phyloP scores from a whole-genome alignment of 192 early-diverging fungal species.

The Dissophora globulifera region DNA sequence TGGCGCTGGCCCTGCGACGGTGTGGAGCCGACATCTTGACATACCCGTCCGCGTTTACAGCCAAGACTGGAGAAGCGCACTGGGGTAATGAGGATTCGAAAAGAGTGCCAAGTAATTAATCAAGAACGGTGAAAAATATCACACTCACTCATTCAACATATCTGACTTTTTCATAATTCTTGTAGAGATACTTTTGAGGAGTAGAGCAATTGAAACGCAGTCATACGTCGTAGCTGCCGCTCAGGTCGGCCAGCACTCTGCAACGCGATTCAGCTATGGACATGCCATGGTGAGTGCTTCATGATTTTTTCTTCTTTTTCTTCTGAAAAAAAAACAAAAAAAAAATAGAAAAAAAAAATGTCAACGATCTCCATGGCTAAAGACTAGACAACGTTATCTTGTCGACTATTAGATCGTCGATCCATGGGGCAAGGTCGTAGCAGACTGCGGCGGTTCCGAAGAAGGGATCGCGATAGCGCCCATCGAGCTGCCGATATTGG shows the following conservation, averaged over 20 bases:
- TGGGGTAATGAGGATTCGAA: too few species aligned
- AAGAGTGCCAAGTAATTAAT: too few species aligned
- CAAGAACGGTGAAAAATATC: too few species aligned
- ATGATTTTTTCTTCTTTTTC: too few species aligned
- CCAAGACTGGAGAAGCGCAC: slow-evolving; percentile 83
- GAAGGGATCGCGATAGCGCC: slow-evolving; percentile 73
- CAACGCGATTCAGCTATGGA: slow-evolving; percentile 78
- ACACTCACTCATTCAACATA: too few species aligned
- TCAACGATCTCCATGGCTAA: too few species aligned
- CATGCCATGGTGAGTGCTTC: slow-evolving; percentile 72
- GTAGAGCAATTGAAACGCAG: slow-evolving; percentile 88
- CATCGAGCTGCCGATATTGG: slow-evolving; percentile 71
- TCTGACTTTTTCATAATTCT: too few species aligned
- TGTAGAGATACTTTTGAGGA: slow-evolving; percentile 77
- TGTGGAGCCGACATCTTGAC: slow-evolving; percentile 77
- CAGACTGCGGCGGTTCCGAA: slow-evolving; percentile 65
- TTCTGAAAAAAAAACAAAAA: too few species aligned
- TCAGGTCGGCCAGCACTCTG: slow-evolving; percentile 79
- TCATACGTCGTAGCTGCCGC: slow-evolving; percentile 85
- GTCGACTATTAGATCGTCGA: slow-evolving; percentile 80
- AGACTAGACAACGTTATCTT: too few species aligned
- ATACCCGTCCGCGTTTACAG: slow-evolving; percentile 86
- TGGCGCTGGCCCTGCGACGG: slow-evolving; percentile 64
- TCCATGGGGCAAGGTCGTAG: slow-evolving; percentile 84
- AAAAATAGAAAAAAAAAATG: too few species aligned